Percentiles rank a stretch among this genome's conserved stretches.
Evolutionary conservation across 148 eudicot species (phyloP).

Genomic region (Vaccinium darrowii): DNA sequence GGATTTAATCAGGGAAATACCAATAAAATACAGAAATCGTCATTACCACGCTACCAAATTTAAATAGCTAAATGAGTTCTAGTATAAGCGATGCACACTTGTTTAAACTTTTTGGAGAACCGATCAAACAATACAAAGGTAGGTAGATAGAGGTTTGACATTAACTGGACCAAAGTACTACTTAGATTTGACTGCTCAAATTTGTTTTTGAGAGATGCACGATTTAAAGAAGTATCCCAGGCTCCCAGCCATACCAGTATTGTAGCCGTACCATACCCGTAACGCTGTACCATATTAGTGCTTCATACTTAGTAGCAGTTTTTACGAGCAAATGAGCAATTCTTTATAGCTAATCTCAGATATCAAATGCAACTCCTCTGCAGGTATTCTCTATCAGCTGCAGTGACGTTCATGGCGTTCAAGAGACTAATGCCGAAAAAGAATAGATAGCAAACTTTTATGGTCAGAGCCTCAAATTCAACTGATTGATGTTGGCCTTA

Average conservation of each 20-base stretch:
- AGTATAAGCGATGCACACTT: neutral
- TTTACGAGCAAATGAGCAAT: neutral
- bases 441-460: constrained; percentile 33
- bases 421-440: constrained; percentile 57
- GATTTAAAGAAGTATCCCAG: neutral
- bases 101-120: neutral
- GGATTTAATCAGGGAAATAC: neutral
- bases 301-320: neutral
- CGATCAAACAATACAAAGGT: neutral
- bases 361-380: constrained; percentile 4
- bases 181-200: neutral
- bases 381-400: constrained; percentile 84
- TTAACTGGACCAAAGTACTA: neutral
- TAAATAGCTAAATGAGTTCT: neutral
- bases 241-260: neutral
- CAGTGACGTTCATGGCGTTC: constrained; percentile 77
- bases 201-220: neutral
- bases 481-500: neutral
- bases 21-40: constrained; percentile 51
- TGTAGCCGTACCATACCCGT: neutral
- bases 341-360: neutral
- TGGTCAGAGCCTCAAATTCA: neutral
- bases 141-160: neutral
- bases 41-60: constrained; percentile 66
- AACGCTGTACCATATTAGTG: neutral